Evolutionary conservation across 495 filamentous ascomycete species (phyloP).

Genomic region (Penicillium canariense): DNA sequence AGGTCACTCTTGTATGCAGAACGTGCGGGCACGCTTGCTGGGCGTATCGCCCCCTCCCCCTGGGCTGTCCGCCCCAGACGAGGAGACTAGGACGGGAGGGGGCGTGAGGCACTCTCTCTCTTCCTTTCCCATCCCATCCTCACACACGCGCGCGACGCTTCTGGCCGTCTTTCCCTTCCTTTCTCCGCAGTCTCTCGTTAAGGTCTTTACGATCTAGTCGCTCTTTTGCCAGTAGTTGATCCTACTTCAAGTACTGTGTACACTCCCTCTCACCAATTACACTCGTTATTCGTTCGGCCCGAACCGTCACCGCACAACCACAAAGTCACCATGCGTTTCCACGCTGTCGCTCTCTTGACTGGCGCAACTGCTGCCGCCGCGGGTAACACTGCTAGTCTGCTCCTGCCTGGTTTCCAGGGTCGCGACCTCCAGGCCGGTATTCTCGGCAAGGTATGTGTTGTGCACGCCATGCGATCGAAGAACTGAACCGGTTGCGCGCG

Average conservation of each 20-base stretch:
- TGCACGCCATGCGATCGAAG: not conserved
- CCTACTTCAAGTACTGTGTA: slow-evolving; percentile 21
- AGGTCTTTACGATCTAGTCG: slow-evolving; percentile 22
- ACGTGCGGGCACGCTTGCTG: not conserved
- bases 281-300: slow-evolving; percentile 21
- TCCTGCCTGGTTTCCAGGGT: slow-evolving; percentile 31
- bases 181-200: slow-evolving; percentile 20
- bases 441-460: slow-evolving; percentile 24
- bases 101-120: too few relatives aligned
- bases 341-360: slow-evolving; percentile 27
- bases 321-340: slow-evolving; percentile 29
- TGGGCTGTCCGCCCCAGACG: not conserved
- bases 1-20: slow-evolving; percentile 7
- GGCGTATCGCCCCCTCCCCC: slow-evolving; percentile 12
- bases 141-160: slow-evolving; percentile 10
- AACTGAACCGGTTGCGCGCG: not conserved
- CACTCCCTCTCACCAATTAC: slow-evolving; percentile 19
- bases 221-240: slow-evolving; percentile 29
- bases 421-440: slow-evolving; percentile 25
- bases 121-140: slow-evolving; percentile 7
- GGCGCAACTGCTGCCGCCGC: slow-evolving; percentile 30
- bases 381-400: slow-evolving; percentile 29
- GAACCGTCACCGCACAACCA: slow-evolving; percentile 8
- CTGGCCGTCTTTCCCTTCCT: slow-evolving; percentile 15
- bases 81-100: not conserved